Evolutionary conservation across 192 early-diverging fungal genomes (phyloP).

Genomic region (Funneliformis mosseae): DNA sequence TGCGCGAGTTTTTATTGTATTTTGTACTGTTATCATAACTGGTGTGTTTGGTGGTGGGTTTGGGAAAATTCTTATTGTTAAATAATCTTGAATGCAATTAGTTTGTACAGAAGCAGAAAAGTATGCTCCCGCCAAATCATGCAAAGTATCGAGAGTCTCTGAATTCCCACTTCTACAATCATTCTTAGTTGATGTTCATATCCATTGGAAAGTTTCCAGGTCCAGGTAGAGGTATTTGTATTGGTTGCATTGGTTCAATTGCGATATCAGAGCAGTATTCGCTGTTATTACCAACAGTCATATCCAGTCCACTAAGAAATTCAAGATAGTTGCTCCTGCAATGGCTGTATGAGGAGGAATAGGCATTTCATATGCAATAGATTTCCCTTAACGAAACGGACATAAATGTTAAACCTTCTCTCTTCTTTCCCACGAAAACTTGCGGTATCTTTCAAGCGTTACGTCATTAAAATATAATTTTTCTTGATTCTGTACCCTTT

Average conservation of each 20-base stretch:
- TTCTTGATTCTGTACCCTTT: no score
- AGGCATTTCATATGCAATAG: no score
- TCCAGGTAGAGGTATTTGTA: neutral
- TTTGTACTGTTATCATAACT: no score
- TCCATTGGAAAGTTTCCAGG: no score
- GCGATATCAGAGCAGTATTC: neutral
- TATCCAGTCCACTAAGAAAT: neutral
- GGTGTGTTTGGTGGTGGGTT: no score
- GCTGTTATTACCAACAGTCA: neutral
- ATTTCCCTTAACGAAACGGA: no score
- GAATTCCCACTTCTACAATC: conserved; percentile 27
- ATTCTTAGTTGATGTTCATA: conserved; percentile 12
- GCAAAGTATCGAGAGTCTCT: neutral
- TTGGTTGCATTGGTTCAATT: neutral
- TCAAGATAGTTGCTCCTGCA: no score
- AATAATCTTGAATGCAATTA: conserved; percentile 21
- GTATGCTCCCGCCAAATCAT: conserved; percentile 5
- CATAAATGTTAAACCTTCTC: no score
- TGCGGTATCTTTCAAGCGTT: no score
- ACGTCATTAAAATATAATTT: no score
- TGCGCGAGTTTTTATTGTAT: conserved; percentile 1
- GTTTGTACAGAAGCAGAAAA: neutral
- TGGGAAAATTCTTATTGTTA: conserved; percentile 12
- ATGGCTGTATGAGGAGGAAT: no score
- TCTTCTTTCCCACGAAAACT: no score